A percentile compares a stretch with the other conserved stretches of the same genome.
These are phyloP conservation scores for Bryopsis sp. DNA, from an alignment of 139 green algal genomes.

Conservation along the genomic window DNA sequence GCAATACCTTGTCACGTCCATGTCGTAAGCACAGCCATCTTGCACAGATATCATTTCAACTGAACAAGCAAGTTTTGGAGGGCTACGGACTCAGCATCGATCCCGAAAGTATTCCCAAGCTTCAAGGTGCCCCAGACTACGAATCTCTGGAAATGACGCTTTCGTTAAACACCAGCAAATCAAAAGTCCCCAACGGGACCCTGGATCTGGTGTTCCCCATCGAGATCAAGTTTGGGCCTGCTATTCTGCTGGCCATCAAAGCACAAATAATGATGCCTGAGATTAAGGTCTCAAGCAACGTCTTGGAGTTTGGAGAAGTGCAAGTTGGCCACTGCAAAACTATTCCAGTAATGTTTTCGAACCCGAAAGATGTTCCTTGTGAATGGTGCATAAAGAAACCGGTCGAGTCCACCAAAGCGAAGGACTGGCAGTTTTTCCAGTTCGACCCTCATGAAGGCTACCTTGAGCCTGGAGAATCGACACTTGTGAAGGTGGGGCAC, in stretches of 20 bases:
- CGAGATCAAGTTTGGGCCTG: conserved; percentile 43
- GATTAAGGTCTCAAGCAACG: conserved; percentile 31
- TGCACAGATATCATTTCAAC: conserved; percentile 36
- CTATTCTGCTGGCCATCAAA: conserved; percentile 45
- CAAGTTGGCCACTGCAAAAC: conserved; percentile 49
- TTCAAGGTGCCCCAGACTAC: conserved; percentile 39
- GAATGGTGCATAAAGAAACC: conserved; percentile 62
- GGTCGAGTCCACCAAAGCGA: conserved; percentile 41
- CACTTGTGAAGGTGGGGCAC: conserved; percentile 37
- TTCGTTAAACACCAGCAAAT: conserved; percentile 40
- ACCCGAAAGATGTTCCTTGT: conserved; percentile 48
- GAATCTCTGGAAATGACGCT: conserved; percentile 36
- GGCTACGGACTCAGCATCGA: conserved; percentile 48
- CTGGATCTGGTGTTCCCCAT: conserved; percentile 49
- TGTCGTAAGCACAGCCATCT: too few relatives aligned
- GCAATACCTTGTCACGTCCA: too few relatives aligned
- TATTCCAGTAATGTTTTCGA: conserved; percentile 35
- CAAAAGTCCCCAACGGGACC: conserved; percentile 29
- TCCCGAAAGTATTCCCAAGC: conserved; percentile 50
- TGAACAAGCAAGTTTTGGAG: conserved; percentile 52
- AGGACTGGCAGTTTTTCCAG: conserved; percentile 59
- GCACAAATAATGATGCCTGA: conserved; percentile 46
- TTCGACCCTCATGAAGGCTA: conserved; percentile 35
- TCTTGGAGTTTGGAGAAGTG: conserved; percentile 52
- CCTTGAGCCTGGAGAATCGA: conserved; percentile 38